Evolutionary conservation across 2,329 filamentous ascomycete species (phyloP), one percentile per base, ranked within the genome.

Genomic region (Pseudopyrenochaeta lycopersici): DNA sequence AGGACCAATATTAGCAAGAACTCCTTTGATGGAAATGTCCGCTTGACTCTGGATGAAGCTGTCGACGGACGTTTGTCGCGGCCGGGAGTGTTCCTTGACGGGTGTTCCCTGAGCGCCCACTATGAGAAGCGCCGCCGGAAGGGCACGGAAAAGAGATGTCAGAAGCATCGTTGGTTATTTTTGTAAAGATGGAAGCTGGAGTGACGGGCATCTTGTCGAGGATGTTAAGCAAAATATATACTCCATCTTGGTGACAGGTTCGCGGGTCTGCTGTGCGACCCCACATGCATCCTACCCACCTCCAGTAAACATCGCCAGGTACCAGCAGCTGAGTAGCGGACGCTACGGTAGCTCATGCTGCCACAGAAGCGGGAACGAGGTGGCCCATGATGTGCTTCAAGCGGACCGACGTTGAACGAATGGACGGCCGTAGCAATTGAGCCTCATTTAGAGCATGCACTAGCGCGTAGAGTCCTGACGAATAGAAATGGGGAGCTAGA

Each of bases 1-100:
- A 0, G 82, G 68, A 6, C 84, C 84, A 50, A 86, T 84, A 63
- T 87, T 87, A 64, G 81, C 78, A 36, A 86, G 68, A 12, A 82
- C 76, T 21, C 82, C 81, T 58, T 84, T 76, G 20, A 84, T 73
- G 7, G 84, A 80, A 53, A 84, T 72, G 0, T 72, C 63, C 17
- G 76, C 78, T 61, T 86, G 80, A 1, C 71, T 66, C 7, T 76
- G 63, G 46, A 86, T 72, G 64, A 69, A 77, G 3, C 63, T 40
- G 46, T 68, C 64, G 20, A 68, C 29, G 10, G 49, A 49, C 5
- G 58, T 35, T 39, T 61, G 54, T 18, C 56, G 54, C 38, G 50
- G 51, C 20, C 55, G 23, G 9, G 4, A 46, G 29, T 48, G 40
- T 11, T 51, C 43, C 15, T 49, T 45, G 15, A 62, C 48, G 15